Evolutionary conservation across 345 rosid genomes (phyloP), one percentile per base, ranked within the genome.

Genomic region (Populus pruinosa): DNA sequence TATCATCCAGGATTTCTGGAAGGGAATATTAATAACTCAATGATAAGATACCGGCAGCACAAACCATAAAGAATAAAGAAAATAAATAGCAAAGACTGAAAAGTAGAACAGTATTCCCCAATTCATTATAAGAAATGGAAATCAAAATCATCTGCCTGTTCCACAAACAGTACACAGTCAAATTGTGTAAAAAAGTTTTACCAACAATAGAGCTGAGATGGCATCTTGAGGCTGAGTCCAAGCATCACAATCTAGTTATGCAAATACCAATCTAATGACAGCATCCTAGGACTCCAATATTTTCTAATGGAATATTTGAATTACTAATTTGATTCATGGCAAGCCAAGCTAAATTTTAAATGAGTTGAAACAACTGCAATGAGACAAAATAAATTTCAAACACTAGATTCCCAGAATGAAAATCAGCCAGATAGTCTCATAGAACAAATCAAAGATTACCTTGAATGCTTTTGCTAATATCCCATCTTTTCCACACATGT

Each of bases 401-500:
- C 77, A 69, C 35, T 64, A 33, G 12, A 23, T 14, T 17, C 3
- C 70, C 67, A 73, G 8, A 31, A 69, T 5, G 49, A 39, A 67
- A 73, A 65, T 70, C 74, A 72, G 69, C 50, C 18, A 7, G 62
- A 25, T 8, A 44, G 53, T 21, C 70, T 73, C 44, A 23, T 76
- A 68, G 47, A 62, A 44, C 13, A 74, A 78, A 69, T 67, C 64
- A 47, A 81, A 65, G 72, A 68, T 78, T 86, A 94, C 99, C 98
- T 91, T 94, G 56, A 96, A 85, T 77, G 97, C 91, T 89, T 83
- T 91, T 23, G 93, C 83, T 82, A 96, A 86, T 77, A 90, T 76
- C 53, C 99, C 98, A 84, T 94, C 96, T 81, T 88, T 89, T 71
- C 97, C 98, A 80, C 97, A 91, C 20, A 90, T 84, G 29, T 85